Conservation (phyloP, 2,329 filamentous ascomycete species). For the Diaporthe eres region DNA sequence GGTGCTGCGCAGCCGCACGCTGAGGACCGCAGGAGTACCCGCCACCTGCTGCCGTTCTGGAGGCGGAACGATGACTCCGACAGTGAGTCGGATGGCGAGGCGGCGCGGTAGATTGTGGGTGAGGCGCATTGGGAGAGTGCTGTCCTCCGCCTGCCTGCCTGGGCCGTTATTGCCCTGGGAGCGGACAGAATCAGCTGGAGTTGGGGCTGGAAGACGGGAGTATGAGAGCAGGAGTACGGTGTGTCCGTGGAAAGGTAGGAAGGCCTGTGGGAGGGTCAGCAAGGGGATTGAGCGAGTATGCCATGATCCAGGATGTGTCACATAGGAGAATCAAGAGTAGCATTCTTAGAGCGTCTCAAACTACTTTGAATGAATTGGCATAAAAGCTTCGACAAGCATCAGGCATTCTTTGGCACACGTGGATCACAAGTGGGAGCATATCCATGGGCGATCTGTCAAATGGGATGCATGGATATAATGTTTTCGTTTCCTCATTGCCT, state of each 20-base stretch:
- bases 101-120: neutral
- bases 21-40: slow-evolving; percentile 16
- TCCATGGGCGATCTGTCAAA: neutral
- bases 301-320: neutral
- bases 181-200: no score
- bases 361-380: neutral
- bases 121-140: neutral
- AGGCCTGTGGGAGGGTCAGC: no score
- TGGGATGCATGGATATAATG: slow-evolving; percentile 12
- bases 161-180: neutral
- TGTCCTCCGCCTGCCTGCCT: neutral
- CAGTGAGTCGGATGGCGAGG: slow-evolving; percentile 32
- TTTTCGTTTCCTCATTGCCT: slow-evolving; percentile 37
- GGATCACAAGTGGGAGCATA: neutral
- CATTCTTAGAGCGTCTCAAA: slow-evolving; percentile 1
- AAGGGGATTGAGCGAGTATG: neutral
- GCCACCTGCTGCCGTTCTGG: slow-evolving; percentile 38
- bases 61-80: slow-evolving; percentile 39
- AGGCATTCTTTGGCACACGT: neutral
- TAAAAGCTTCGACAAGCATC: neutral
- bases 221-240: neutral
- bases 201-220: neutral
- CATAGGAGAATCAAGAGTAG: neutral
- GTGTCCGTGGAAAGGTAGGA: neutral
- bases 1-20: neutral